These are phyloP conservation scores for Tuber umbilicatum DNA, from an alignment of 495 filamentous ascomycete genomes.

Conservation along the genomic window DNA sequence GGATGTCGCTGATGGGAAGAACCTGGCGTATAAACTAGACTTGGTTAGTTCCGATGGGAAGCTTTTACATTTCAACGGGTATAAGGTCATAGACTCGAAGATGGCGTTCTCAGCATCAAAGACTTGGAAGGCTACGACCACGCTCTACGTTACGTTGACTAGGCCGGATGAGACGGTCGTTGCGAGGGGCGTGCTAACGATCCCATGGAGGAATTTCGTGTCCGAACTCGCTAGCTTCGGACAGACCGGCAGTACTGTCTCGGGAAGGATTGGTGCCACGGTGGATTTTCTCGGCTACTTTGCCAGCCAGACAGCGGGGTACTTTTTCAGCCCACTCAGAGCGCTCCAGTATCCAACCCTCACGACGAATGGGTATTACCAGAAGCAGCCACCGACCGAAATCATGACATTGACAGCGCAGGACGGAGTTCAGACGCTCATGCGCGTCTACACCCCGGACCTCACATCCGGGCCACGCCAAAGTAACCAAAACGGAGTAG, in stretches of 20 bases:
- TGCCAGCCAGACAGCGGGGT: constrained; percentile 49
- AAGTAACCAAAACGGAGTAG: not conserved
- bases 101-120: constrained; percentile 50
- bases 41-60: constrained; percentile 51
- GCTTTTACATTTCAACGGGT: constrained; percentile 54
- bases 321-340: constrained; percentile 54
- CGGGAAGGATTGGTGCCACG: constrained; percentile 44
- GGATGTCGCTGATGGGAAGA: constrained; percentile 52
- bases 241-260: constrained; percentile 44
- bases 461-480: constrained; percentile 10
- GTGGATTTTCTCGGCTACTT: constrained; percentile 54
- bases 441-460: constrained; percentile 54
- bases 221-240: constrained; percentile 54
- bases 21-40: constrained; percentile 57
- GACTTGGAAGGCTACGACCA: constrained; percentile 60
- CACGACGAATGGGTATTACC: constrained; percentile 48
- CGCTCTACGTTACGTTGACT: constrained; percentile 53
- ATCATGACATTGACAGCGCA: constrained; percentile 44
- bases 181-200: constrained; percentile 56
- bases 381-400: constrained; percentile 42
- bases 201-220: constrained; percentile 52
- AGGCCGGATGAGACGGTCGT: constrained; percentile 46
- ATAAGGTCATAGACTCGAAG: constrained; percentile 57
- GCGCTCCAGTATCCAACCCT: constrained; percentile 51
- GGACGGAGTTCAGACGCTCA: constrained; percentile 51